Evolutionary conservation across 2,329 filamentous ascomycete species (phyloP), one percentile per base, ranked within the genome.

Genomic region (Periglandula ipomoeae): DNA sequence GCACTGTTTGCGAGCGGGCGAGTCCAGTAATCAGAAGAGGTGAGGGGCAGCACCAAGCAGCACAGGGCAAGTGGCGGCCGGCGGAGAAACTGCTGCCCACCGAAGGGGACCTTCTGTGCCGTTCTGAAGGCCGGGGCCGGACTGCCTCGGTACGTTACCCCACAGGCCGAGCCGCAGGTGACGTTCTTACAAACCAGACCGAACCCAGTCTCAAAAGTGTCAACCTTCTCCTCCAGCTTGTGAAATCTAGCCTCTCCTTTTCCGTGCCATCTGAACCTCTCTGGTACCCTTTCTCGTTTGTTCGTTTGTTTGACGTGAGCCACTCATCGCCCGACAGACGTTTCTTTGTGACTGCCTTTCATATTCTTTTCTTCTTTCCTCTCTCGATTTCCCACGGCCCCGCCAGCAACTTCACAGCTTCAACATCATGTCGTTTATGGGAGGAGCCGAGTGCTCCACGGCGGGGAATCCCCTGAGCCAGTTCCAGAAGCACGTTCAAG

Each of bases 401-500:
- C 42, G 27, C 24, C 22, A 19, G 9, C 22, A 19, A 19, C 40
- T 32, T 22, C 35, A 2, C 26, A 30, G 27, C 11, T 22, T 37
- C 15, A 24, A 43, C 48, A 73, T 53, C 57, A 97, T 98, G 91
- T 96, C 91, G 48, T 97, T 98, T 68, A 79, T 97, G 61, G 87
- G 89, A 70, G 88, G 91, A 59, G 87, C 91, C 59, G 93, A 97
- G 73, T 98, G 93, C 77, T 97, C 91, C 49, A 94, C 93, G 53
- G 89, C 87, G 56, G 89, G 85, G 62, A 98, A 98, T 69, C 93
- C 94, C 50, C 82, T 98, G 61, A 91, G 88, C 65, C 93, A 97
- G 74, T 95, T 98, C 67, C 89, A 90, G 55, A 98, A 98, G 70
- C 90, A 96, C 68, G 88, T 93, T 50, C 87, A 94, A 64, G 89